Evolutionary conservation across 164 flowering plant genomes (phyloP).

Genomic region (Piper betle): DNA sequence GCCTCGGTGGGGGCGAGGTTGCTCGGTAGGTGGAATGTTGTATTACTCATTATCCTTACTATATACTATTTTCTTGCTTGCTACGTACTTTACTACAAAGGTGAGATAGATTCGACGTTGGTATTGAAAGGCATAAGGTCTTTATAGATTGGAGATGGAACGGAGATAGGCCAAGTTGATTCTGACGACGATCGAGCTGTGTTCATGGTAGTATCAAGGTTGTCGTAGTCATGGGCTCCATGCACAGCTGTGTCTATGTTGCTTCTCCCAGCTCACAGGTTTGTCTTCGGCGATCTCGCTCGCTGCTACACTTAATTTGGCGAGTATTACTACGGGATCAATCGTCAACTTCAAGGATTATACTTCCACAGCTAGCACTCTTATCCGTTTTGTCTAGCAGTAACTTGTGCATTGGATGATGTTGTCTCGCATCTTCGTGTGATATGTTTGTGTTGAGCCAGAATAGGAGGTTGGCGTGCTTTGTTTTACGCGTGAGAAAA

Average conservation of each 20-base stretch:
- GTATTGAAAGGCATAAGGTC: too few species aligned
- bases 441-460: too few species aligned
- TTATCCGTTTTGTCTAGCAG: neutral
- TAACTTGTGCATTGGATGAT: too few species aligned
- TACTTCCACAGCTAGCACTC: neutral
- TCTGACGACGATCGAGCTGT: conserved; percentile 19
- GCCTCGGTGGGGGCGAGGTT: conserved; percentile 15
- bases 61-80: neutral
- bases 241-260: neutral
- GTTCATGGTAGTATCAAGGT: neutral
- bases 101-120: neutral
- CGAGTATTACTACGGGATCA: conserved; percentile 7
- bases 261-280: neutral
- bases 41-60: neutral
- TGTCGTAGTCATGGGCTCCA: neutral
- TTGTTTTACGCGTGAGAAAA: too few species aligned
- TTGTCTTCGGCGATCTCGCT: neutral
- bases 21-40: conserved; percentile 8
- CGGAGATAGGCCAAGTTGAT: neutral
- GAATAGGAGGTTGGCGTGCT: too few species aligned
- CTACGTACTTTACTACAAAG: neutral
- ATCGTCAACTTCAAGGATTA: neutral
- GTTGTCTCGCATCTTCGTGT: too few species aligned
- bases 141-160: too few species aligned
- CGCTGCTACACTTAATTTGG: conserved; percentile 2